Evolutionary conservation across 2,329 filamentous ascomycete species (phyloP).

Genomic region (Helminthosporium solani): DNA sequence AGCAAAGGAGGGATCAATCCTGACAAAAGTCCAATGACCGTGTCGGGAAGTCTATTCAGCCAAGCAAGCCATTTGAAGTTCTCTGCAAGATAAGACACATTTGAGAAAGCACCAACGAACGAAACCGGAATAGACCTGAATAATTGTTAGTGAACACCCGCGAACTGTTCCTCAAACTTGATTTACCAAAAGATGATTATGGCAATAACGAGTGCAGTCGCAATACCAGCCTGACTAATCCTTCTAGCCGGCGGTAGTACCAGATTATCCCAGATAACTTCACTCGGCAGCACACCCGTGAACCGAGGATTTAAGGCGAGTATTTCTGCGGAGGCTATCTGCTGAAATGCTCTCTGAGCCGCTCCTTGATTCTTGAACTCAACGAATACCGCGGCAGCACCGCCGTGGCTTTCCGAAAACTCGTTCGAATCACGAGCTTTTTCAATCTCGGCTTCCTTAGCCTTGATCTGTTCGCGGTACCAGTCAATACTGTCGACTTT

Average conservation of each 20-base stretch:
- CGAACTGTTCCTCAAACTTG: too few relatives aligned
- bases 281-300: constrained; percentile 76
- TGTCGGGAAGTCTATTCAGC: constrained; percentile 67
- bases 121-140: constrained; percentile 83
- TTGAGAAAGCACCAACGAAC: constrained; percentile 81
- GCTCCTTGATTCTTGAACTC: constrained; percentile 82
- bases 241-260: constrained; percentile 81
- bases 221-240: constrained; percentile 69
- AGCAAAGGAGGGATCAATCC: constrained; percentile 79
- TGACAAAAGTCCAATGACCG: constrained; percentile 79
- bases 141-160: too few relatives aligned
- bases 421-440: constrained; percentile 67
- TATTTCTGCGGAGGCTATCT: constrained; percentile 35
- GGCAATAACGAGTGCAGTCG: constrained; percentile 71
- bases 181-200: constrained; percentile 79
- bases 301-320: constrained; percentile 83
- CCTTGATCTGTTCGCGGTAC: constrained; percentile 75
- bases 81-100: constrained; percentile 68
- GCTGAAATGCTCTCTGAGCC: constrained; percentile 82
- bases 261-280: constrained; percentile 86
- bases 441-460: constrained; percentile 70
- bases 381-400: constrained; percentile 80
- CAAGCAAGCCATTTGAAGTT: constrained; percentile 69
- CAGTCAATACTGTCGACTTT: constrained; percentile 95
- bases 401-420: constrained; percentile 55